These are phyloP conservation scores for Pseudocercospora fijiensis DNA, from an alignment of 2,329 filamentous ascomycete species.

Conservation along the genomic window DNA sequence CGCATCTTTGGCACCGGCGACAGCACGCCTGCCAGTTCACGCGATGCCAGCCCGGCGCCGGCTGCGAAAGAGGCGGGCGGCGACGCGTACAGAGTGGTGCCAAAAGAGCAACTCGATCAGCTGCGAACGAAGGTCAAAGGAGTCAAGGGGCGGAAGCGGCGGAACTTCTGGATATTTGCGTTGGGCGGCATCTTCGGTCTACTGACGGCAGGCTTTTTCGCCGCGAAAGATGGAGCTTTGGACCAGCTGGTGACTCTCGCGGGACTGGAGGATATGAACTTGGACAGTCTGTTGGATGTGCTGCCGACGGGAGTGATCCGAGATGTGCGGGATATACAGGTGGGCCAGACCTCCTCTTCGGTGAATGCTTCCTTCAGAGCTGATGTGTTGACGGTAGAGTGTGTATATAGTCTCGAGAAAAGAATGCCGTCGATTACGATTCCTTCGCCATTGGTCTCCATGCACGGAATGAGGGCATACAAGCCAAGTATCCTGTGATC, in stretches of 20 bases:
- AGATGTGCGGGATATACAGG: conserved; percentile 82
- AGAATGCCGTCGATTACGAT: conserved; percentile 86
- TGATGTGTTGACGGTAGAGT: conserved; percentile 35
- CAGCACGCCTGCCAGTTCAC: conserved; percentile 38
- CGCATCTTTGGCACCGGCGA: conserved; percentile 39
- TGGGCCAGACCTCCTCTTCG: conserved; percentile 51
- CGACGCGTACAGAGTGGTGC: conserved; percentile 52
- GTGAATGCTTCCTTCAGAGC: conserved; percentile 9
- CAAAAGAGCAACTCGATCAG: conserved; percentile 51
- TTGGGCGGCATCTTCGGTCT: conserved; percentile 89
- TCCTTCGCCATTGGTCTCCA: conserved; percentile 88
- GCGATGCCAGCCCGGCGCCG: conserved; percentile 43
- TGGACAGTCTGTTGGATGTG: conserved; percentile 83
- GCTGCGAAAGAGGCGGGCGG: conserved; percentile 34
- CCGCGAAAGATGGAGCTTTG: conserved; percentile 70
- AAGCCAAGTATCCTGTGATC: conserved; percentile 82
- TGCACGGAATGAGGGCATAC: conserved; percentile 74
- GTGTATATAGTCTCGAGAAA: conserved; percentile 69
- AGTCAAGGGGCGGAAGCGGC: conserved; percentile 58
- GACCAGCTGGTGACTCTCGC: conserved; percentile 73
- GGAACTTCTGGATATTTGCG: conserved; percentile 78
- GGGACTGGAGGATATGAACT: conserved; percentile 65
- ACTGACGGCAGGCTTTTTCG: conserved; percentile 84
- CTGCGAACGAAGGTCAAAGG: conserved; percentile 40
- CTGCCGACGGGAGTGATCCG: conserved; percentile 81